Evolutionary conservation across 805 yeast genomes (phyloP).

Genomic region (Pichia rugopelliculosa): DNA sequence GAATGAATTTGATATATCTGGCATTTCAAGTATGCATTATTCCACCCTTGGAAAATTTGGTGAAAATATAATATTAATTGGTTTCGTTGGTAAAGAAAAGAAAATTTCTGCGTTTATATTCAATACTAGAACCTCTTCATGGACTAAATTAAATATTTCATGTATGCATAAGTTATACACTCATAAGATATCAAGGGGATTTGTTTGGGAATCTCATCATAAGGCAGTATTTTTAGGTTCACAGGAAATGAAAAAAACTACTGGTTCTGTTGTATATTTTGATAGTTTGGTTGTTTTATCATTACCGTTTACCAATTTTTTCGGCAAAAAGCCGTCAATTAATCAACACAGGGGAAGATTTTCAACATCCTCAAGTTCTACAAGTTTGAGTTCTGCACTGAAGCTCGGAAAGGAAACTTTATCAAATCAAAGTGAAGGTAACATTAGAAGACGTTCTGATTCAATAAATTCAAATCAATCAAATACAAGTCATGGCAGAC

Average conservation of each 20-base stretch:
- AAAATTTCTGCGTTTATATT: conserved; percentile 43
- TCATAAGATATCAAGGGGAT: conserved; percentile 60
- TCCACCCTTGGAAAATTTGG: conserved; percentile 64
- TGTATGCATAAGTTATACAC: conserved; percentile 45
- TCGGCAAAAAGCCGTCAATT: conserved; percentile 13
- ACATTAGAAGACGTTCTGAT: background rate
- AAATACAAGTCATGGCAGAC: background rate
- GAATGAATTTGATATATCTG: background rate
- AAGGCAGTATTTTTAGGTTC: conserved; percentile 54
- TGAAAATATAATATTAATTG: conserved; percentile 54
- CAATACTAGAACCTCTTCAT: conserved; percentile 48
- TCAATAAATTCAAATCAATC: conserved; percentile 2
- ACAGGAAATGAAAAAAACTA: conserved; percentile 37
- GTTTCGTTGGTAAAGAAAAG: conserved; percentile 43
- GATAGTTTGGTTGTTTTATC: conserved; percentile 41
- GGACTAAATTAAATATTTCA: conserved; percentile 56
- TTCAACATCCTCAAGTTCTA: background rate
- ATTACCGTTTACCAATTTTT: conserved; percentile 45
- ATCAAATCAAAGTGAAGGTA: background rate
- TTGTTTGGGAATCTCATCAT: conserved; percentile 74
- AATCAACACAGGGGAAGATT: background rate
- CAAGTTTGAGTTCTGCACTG: background rate
- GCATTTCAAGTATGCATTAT: conserved; percentile 18
- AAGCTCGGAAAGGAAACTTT: background rate
- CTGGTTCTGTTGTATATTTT: conserved; percentile 42